Evolutionary conservation across 306 rosid species (phyloP).

Genomic region (Vachellia collinsii): DNA sequence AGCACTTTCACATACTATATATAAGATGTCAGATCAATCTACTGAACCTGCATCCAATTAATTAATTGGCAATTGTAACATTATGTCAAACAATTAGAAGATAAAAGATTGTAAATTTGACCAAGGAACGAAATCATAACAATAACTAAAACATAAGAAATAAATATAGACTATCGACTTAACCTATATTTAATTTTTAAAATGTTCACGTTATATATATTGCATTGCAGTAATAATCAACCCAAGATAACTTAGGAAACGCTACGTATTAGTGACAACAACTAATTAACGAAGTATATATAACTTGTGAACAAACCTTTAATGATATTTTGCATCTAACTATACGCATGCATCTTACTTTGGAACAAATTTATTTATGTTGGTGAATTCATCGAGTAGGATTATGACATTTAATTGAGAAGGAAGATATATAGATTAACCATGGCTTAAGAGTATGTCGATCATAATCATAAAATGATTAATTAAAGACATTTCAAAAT

Average conservation of each 20-base stretch:
- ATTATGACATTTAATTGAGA: slow-evolving; percentile 5
- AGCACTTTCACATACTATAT: neutral
- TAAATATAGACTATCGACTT: neutral
- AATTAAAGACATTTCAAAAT: neutral
- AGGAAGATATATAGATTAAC: neutral
- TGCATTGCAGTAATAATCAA: neutral
- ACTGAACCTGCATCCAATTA: neutral
- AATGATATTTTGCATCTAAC: neutral
- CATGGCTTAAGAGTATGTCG: neutral
- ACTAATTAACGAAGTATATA: neutral
- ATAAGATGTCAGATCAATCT: neutral
- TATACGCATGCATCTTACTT: neutral
- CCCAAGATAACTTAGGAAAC: neutral
- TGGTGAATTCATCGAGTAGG: neutral
- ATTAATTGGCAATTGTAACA: neutral
- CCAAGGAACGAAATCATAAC: neutral
- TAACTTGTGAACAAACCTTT: neutral
- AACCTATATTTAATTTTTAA: neutral
- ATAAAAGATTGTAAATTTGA: neutral
- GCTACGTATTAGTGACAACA: neutral
- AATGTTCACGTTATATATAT: neutral
- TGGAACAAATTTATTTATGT: neutral
- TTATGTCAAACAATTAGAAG: neutral
- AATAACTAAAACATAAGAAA: neutral
- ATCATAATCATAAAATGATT: neutral